Conservation (phyloP, 371 early-diverging fungal genomes). For the Homolaphlyctis polyrhiza region DNA sequence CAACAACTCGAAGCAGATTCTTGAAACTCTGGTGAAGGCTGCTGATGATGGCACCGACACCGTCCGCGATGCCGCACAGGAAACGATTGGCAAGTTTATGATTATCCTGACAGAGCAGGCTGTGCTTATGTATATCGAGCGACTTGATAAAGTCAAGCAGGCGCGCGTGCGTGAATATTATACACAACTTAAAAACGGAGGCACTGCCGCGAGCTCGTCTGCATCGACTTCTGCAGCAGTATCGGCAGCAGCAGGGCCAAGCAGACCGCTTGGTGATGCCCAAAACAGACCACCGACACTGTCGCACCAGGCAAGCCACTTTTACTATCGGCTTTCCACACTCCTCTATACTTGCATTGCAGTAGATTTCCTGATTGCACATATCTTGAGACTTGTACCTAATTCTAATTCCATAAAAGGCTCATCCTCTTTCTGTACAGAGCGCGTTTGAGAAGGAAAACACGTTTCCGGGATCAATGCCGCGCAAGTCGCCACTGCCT, state of each 20-base stretch:
- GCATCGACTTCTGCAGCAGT: conserved; percentile 4
- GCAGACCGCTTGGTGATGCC: not conserved
- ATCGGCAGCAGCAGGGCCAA: not conserved
- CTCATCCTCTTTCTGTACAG: too few species aligned
- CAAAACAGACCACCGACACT: not conserved
- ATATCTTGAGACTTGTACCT: too few species aligned
- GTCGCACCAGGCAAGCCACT: not conserved
- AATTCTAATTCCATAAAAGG: too few species aligned
- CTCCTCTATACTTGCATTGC: too few species aligned
- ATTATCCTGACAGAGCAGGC: conserved; percentile 79
- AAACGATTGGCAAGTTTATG: conserved; percentile 86
- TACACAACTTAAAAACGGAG: conserved; percentile 47
- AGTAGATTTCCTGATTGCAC: too few species aligned
- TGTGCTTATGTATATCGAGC: conserved; percentile 67
- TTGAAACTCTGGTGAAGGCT: conserved; percentile 63
- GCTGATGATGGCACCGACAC: conserved; percentile 81
- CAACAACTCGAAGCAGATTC: conserved; percentile 67
- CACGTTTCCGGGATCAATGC: too few species aligned
- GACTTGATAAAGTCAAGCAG: conserved; percentile 79
- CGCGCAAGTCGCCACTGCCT: too few species aligned
- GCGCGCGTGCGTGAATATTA: conserved; percentile 81
- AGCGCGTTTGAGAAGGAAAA: too few species aligned
- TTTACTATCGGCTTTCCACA: too few species aligned
- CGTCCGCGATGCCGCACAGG: conserved; percentile 83
- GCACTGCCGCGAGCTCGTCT: conserved; percentile 1